Conservation (phyloP, 129 eudicot species). For the Lactuca sativa region DNA sequence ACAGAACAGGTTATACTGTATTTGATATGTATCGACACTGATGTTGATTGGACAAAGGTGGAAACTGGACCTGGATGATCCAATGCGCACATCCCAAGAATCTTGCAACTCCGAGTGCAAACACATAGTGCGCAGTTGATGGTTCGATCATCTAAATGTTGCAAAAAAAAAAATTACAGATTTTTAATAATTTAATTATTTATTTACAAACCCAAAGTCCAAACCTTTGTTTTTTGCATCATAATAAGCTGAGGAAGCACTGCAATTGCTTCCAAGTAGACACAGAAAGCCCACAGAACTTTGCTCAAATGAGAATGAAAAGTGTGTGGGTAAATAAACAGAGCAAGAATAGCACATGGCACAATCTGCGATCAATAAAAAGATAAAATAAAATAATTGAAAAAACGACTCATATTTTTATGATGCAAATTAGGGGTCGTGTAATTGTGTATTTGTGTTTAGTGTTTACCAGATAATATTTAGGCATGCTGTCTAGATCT, state of each 20-base stretch:
- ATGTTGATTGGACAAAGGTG: too few species aligned
- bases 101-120: conserved; percentile 88
- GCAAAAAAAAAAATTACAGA: neutral
- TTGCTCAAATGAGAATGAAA: conserved; percentile 36
- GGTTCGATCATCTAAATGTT: conserved; percentile 79
- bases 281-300: conserved; percentile 74
- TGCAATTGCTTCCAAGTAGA: conserved; percentile 77
- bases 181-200: neutral
- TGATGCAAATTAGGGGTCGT: neutral
- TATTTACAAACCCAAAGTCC: neutral
- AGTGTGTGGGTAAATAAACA: conserved; percentile 60
- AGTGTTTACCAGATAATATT: conserved; percentile 57
- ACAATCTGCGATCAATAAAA: conserved; percentile 40
- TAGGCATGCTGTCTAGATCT: conserved; percentile 68
- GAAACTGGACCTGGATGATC: conserved; percentile 66
- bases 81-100: conserved; percentile 91
- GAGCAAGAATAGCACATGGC: conserved; percentile 62
- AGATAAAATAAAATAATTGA: neutral
- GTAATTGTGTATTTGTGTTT: neutral
- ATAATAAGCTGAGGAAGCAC: conserved; percentile 83
- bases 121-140: conserved; percentile 83
- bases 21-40: neutral
- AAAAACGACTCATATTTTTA: neutral
- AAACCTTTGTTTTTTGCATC: conserved; percentile 92
- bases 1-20: neutral